A percentile compares a stretch with the other conserved stretches of the same genome.
Evolutionary conservation across 164 flowering plant genomes (phyloP).

Genomic region (Macadamia tetraphylla): DNA sequence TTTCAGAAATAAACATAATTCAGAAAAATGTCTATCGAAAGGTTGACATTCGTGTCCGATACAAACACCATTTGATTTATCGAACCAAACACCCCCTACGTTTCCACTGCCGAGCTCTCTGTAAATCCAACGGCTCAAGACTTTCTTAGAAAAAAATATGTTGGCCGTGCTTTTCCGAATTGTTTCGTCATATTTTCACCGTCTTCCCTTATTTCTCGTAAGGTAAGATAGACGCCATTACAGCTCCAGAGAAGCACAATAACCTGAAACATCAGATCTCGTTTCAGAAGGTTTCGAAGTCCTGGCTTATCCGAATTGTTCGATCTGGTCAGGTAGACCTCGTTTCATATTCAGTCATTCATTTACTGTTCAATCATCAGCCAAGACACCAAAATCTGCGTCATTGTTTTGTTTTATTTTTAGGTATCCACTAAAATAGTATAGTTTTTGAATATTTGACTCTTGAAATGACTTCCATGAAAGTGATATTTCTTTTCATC

Average conservation of each 20-base stretch:
- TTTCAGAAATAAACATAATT: too few relatives aligned
- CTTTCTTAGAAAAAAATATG: background rate
- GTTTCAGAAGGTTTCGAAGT: background rate
- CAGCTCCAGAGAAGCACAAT: background rate
- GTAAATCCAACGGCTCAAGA: background rate
- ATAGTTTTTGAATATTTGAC: background rate
- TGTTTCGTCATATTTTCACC: background rate
- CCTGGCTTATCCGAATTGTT: background rate
- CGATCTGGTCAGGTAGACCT: background rate
- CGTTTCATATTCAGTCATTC: background rate
- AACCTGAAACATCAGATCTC: conserved; percentile 2
- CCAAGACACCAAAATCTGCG: too few relatives aligned
- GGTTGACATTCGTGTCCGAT: too few relatives aligned
- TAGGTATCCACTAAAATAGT: background rate
- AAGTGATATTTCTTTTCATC: background rate
- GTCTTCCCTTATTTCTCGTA: background rate
- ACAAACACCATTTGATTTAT: too few relatives aligned
- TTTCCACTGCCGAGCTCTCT: too few relatives aligned
- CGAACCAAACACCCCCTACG: too few relatives aligned
- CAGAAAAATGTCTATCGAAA: too few relatives aligned
- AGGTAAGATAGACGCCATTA: background rate
- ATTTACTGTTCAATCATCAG: background rate
- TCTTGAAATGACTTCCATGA: background rate
- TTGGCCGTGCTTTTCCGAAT: too few relatives aligned
- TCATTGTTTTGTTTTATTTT: too few relatives aligned